Conservation (phyloP, 1,284 basidiomycete genomes). For the Earliella scabrosa region DNA sequence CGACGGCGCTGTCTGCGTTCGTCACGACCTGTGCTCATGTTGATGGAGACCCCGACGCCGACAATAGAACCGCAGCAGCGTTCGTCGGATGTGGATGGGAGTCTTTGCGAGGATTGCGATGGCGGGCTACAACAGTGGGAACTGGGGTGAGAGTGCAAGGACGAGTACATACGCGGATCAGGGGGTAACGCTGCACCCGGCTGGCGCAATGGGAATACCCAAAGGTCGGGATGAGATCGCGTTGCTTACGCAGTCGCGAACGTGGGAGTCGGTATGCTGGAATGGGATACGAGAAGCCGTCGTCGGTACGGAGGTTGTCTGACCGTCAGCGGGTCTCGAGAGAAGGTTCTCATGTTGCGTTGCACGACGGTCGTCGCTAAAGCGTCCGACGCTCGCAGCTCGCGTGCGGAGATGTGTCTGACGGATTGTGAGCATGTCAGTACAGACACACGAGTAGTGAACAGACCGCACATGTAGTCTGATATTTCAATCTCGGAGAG, state of each 20-base stretch:
- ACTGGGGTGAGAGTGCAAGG: conserved; percentile 13
- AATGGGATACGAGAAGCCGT: not conserved
- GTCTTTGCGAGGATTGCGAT: conserved; percentile 3
- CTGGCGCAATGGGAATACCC: not conserved
- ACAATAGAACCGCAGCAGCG: conserved; percentile 18
- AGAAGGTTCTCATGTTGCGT: not conserved
- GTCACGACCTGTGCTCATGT: conserved; percentile 1
- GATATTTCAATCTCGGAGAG: no score
- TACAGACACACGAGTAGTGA: no score
- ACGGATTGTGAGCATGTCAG: no score
- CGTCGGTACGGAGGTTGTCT: conserved; percentile 5
- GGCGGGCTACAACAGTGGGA: not conserved
- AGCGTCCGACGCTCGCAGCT: not conserved
- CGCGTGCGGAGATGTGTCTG: no score
- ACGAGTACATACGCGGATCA: not conserved
- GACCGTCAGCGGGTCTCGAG: conserved; percentile 8
- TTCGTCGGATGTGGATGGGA: not conserved
- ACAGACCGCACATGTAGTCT: no score
- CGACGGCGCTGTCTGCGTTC: not conserved
- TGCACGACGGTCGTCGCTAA: not conserved
- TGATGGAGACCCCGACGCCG: conserved; percentile 4
- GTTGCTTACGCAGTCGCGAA: not conserved
- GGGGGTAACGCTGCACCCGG: not conserved
- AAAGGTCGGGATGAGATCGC: not conserved
- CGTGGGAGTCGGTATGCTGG: conserved; percentile 3